Percentiles rank a stretch among this genome's conserved stretches.
Evolutionary conservation across 331 rosid genomes (phyloP).

Genomic region (Spiraea crenata): DNA sequence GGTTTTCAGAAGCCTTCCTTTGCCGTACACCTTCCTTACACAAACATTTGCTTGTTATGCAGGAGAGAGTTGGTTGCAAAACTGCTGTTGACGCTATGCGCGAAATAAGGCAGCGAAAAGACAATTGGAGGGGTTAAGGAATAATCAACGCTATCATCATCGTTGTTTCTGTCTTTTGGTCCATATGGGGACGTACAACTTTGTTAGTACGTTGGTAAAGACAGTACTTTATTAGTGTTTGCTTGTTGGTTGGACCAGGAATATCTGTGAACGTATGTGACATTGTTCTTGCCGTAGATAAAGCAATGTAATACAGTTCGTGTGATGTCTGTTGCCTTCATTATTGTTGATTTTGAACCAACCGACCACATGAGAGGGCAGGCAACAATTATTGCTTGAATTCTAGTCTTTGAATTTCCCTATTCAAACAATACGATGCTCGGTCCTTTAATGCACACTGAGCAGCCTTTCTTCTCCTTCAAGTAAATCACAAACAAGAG

Average conservation of each 20-base stretch:
- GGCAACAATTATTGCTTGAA: not conserved
- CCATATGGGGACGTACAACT: not conserved
- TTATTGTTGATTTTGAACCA: not conserved
- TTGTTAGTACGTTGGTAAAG: not conserved
- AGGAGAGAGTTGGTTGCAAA: constrained; percentile 57
- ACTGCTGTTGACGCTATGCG: constrained; percentile 63
- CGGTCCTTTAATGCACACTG: not conserved
- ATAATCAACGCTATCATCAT: not conserved
- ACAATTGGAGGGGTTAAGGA: constrained; percentile 66
- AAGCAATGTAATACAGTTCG: not conserved
- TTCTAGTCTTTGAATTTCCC: not conserved
- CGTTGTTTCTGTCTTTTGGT: not conserved
- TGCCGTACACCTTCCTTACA: not conserved
- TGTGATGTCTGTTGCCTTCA: not conserved
- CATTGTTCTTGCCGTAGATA: not conserved
- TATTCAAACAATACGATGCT: not conserved
- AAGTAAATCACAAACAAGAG: not conserved
- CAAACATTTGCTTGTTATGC: constrained; percentile 12
- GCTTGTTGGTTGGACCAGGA: not conserved
- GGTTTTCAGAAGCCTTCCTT: not conserved
- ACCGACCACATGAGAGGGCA: not conserved
- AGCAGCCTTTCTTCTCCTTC: not conserved
- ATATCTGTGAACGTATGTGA: not conserved
- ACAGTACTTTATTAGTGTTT: too few species aligned
- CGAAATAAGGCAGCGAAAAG: constrained; percentile 69